phyloP scores from a whole-genome alignment of 2,329 filamentous ascomycete species.

The Clarireedia sp. region DNA sequence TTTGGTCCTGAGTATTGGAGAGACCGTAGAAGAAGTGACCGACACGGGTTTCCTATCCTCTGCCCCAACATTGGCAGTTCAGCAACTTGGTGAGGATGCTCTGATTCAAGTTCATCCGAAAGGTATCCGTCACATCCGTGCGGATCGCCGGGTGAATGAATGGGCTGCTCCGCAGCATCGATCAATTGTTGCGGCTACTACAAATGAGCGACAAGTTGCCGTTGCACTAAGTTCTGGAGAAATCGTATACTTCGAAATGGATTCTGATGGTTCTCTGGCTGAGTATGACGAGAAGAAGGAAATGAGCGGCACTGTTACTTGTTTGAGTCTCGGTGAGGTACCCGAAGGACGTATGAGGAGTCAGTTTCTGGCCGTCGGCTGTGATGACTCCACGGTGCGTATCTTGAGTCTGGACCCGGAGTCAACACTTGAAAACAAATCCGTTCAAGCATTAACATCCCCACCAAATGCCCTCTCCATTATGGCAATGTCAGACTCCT shows the following conservation, averaged over 20 bases:
- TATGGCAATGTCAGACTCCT: constrained; percentile 92
- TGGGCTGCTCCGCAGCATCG: constrained; percentile 91
- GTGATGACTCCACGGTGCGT: constrained; percentile 91
- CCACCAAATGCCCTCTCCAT: constrained; percentile 83
- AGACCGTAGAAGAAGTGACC: constrained; percentile 91
- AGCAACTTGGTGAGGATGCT: constrained; percentile 88
- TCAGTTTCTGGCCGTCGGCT: constrained; percentile 90
- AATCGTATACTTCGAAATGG: constrained; percentile 97
- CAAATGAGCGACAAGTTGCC: constrained; percentile 87
- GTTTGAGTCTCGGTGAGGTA: constrained; percentile 85
- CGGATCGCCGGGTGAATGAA: constrained; percentile 70
- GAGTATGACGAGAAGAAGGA: constrained; percentile 94
- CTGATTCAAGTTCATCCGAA: constrained; percentile 94
- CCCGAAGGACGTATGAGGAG: constrained; percentile 84
- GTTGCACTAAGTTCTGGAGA: constrained; percentile 92
- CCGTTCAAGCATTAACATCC: constrained; percentile 85
- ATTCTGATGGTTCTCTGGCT: constrained; percentile 78
- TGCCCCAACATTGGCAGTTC: constrained; percentile 83
- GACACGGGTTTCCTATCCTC: constrained; percentile 88
- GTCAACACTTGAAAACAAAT: constrained; percentile 84
- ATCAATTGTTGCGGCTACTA: constrained; percentile 88
- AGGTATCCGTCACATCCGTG: constrained; percentile 84
- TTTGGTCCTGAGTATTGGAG: constrained; percentile 86
- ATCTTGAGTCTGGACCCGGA: constrained; percentile 87
- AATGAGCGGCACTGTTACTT: constrained; percentile 92